Evolutionary conservation across 495 filamentous ascomycete species (phyloP), one percentile per base, ranked within the genome.

Genomic region (Neurospora africana): DNA sequence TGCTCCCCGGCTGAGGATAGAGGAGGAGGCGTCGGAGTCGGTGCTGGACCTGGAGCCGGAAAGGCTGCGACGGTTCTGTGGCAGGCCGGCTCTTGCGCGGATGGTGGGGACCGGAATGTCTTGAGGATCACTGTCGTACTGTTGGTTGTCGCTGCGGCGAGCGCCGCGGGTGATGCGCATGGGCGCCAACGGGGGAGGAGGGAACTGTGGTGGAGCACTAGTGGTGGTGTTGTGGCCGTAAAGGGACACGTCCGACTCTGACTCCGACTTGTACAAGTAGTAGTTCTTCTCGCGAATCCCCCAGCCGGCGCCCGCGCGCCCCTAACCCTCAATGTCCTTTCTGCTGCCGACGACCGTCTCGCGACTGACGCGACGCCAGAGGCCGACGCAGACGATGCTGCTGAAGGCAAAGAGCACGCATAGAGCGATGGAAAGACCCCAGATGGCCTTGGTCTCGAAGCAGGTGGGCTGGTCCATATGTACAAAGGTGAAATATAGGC

Each of bases 351-450:
- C 38, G 38, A 35, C 30, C 6, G 74, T 77, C 37, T 77, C 74
- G 36, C 79, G 77, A 43, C 80, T 82, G 72, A 85, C 86, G 44
- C 78, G 77, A 58, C 76, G 72, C 78, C 78, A 80, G 39, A 80
- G 75, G 47, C 73, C 76, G 72, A 85, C 77, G 76, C 85, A 86
- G 78, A 87, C 84, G 11, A 90, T 79, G 39, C 83, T 76, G 6
- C 89, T 89, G 70, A 93, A 88, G 72, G 89, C 87, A 76, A 95
- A 93, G 65, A 94, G 81, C 35, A 94, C 88, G 79, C 90, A 95
- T 40, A 95, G 84, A 7, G 91, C 90, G 83, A 97, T 97, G 81
- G 87, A 87, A 71, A 97, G 80, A 21, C 93, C 95, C 95, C 93
- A 97, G 73, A 94, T 89, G 13, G 91, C 88, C 84, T 97, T 97